Conservation (phyloP, 2,329 filamentous ascomycete species). For the Pezicula rhizophila region DNA sequence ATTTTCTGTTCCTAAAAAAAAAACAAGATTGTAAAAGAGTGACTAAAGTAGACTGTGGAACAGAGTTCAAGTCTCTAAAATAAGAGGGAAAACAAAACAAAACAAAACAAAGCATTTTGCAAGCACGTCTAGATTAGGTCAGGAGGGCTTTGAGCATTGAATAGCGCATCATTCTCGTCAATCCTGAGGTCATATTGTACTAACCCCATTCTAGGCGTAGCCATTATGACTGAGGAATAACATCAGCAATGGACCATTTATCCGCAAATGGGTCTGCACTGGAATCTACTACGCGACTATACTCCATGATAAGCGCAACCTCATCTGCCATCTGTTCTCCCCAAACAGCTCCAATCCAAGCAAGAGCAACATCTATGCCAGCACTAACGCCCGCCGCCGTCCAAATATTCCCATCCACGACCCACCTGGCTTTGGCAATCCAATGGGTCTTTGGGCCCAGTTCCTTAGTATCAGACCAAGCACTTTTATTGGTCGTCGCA, state of each 20-base stretch:
- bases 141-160: too few relatives aligned
- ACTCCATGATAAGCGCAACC: not conserved
- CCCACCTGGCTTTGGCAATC: constrained; percentile 56
- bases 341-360: not conserved
- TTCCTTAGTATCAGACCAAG: constrained; percentile 41
- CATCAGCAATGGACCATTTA: not conserved
- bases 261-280: not conserved
- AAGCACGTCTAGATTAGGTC: too few relatives aligned
- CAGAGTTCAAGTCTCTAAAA: too few relatives aligned
- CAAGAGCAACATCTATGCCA: constrained; percentile 28
- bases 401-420: constrained; percentile 61
- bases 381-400: constrained; percentile 56
- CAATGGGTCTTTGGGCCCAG: constrained; percentile 48
- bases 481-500: constrained; percentile 61
- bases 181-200: too few relatives aligned
- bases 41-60: too few relatives aligned
- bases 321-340: not conserved
- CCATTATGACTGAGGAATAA: not conserved
- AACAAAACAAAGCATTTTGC: too few relatives aligned
- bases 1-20: too few relatives aligned
- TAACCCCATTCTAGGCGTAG: too few relatives aligned
- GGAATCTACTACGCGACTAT: not conserved
- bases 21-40: too few relatives aligned
- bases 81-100: too few relatives aligned
- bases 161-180: too few relatives aligned